Evolutionary conservation across 257 asterid genomes (phyloP).

Genomic region (Striga asiatica): DNA sequence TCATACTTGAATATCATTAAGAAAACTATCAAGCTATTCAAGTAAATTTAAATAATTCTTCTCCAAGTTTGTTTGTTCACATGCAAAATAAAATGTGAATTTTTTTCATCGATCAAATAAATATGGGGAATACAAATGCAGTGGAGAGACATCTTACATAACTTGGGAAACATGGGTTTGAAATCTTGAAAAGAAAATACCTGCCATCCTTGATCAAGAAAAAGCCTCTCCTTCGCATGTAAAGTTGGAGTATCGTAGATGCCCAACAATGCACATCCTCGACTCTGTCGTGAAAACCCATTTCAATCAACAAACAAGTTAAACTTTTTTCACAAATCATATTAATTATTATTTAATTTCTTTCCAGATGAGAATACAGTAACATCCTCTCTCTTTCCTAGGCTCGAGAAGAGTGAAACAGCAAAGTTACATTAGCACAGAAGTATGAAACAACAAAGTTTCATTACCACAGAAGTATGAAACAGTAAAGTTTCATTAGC

Average conservation of each 20-base stretch:
- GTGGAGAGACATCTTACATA: background rate
- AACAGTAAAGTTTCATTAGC: no score
- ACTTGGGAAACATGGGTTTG: background rate
- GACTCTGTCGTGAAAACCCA: slow-evolving; percentile 19
- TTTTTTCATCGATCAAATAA: background rate
- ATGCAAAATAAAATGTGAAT: background rate
- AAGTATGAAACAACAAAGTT: no score
- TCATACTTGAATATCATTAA: background rate
- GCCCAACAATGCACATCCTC: slow-evolving; percentile 81
- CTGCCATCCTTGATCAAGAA: slow-evolving; percentile 97
- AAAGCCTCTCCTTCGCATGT: slow-evolving; percentile 78
- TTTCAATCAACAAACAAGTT: slow-evolving; percentile 7
- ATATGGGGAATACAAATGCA: background rate
- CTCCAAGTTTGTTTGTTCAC: background rate
- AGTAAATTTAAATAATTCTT: background rate
- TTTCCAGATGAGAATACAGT: no score
- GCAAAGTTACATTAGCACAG: slow-evolving; percentile 7
- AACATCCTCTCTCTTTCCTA: no score
- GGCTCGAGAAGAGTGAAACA: no score
- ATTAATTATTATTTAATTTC: no score
- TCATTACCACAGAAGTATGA: no score
- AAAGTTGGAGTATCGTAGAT: slow-evolving; percentile 83
- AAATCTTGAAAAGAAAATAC: slow-evolving; percentile 26
- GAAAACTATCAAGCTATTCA: background rate
- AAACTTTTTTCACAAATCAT: slow-evolving; percentile 2